These are phyloP conservation scores for Hypomyces rosellus DNA, from an alignment of 2,329 filamentous ascomycete species.

Conservation along the genomic window DNA sequence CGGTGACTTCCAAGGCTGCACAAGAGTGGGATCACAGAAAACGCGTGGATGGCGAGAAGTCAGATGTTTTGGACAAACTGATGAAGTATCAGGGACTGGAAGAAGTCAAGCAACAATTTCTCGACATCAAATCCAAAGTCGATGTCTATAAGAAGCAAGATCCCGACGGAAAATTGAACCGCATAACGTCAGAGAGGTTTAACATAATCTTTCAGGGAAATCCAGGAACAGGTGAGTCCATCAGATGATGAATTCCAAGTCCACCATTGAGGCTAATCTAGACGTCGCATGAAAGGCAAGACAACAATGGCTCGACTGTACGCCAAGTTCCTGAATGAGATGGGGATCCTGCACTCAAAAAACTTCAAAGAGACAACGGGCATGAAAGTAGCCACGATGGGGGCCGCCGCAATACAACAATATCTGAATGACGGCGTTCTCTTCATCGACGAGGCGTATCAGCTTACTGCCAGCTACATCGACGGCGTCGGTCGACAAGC, in stretches of 20 bases:
- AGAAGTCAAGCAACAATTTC: constrained; percentile 5
- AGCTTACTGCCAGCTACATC: constrained; percentile 34
- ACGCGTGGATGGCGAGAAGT: not conserved
- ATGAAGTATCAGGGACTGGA: constrained; percentile 6
- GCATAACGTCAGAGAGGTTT: constrained; percentile 5
- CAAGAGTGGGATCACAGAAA: constrained; percentile 1
- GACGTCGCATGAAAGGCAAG: constrained; percentile 15
- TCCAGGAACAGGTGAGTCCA: constrained; percentile 7
- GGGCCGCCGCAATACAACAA: not conserved
- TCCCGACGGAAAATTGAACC: not conserved
- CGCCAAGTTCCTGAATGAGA: constrained; percentile 22
- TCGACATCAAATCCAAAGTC: constrained; percentile 4
- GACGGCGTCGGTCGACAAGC: constrained; percentile 42
- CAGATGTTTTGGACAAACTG: not conserved
- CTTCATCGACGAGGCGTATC: constrained; percentile 71
- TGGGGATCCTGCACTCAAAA: constrained; percentile 19
- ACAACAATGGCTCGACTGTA: constrained; percentile 24
- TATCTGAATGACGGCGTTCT: constrained; percentile 51
- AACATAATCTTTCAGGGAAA: constrained; percentile 7
- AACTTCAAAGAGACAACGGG: constrained; percentile 3
- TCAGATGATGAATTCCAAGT: not conserved
- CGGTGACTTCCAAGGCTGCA: not conserved
- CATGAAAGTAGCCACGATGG: not conserved
- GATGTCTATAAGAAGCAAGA: constrained; percentile 2
- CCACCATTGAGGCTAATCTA: not conserved